These are phyloP conservation scores for Piromyces finnis DNA, from an alignment of 192 early-diverging fungal species.

Conservation along the genomic window DNA sequence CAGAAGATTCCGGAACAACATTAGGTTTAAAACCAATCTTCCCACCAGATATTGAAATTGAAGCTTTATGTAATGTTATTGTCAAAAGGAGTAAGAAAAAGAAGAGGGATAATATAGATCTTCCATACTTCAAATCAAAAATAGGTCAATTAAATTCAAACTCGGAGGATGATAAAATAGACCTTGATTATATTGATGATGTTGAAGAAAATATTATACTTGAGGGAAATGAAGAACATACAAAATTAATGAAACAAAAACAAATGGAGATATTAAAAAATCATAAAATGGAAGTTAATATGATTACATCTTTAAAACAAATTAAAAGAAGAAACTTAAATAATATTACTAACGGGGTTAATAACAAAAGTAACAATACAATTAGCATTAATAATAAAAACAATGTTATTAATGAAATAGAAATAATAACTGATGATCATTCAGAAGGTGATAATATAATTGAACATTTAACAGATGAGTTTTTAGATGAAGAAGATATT, in stretches of 20 bases:
- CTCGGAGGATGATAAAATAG: background rate
- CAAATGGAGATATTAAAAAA: background rate
- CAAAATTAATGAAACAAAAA: background rate
- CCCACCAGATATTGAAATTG: background rate
- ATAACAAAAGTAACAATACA: too few relatives aligned
- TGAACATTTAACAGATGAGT: background rate
- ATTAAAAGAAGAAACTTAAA: background rate
- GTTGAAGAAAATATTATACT: background rate
- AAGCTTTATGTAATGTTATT: background rate
- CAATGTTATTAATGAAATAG: background rate
- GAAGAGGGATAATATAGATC: background rate
- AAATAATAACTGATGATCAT: background rate
- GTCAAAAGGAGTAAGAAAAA: background rate
- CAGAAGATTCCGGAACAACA: background rate
- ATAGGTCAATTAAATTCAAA: background rate
- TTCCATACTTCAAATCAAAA: background rate
- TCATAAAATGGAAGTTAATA: background rate
- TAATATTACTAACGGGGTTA: background rate
- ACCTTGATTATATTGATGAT: background rate
- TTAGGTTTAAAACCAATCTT: background rate
- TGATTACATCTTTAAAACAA: background rate
- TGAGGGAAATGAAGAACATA: background rate
- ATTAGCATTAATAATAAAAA: too few relatives aligned
- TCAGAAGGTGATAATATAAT: background rate
- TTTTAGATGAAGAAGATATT: background rate